Conservation (phyloP, 768 basidiomycete genomes). For the Strobilomyces dryophilus region DNA sequence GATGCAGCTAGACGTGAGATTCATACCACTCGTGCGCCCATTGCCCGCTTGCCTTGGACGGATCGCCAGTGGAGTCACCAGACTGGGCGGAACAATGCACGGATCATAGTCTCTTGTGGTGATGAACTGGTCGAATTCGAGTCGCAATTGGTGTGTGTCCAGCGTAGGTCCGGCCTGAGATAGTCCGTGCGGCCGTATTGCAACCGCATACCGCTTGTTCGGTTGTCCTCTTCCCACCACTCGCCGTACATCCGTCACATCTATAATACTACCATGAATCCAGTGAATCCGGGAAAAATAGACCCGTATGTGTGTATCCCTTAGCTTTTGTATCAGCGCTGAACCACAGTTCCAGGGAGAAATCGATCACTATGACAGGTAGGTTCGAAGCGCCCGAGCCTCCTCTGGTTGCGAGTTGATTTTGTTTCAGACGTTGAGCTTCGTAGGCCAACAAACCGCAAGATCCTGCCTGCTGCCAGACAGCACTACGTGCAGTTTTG, state of each 20-base stretch:
- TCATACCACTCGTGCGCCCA: no score
- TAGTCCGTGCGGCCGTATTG: not conserved
- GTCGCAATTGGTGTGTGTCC: no score
- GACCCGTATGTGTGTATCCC: not conserved
- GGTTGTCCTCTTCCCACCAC: not conserved
- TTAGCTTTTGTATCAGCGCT: not conserved
- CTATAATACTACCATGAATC: not conserved
- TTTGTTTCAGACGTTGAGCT: constrained; percentile 1
- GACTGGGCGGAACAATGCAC: no score
- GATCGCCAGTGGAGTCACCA: no score
- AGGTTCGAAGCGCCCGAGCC: not conserved
- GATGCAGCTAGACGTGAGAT: no score
- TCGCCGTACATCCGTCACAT: not conserved
- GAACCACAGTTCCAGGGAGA: not conserved
- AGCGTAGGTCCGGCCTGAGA: no score
- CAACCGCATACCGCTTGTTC: not conserved
- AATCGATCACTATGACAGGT: no score
- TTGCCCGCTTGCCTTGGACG: no score
- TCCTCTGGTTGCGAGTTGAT: no score
- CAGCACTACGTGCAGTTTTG: no score
- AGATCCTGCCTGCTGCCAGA: not conserved
- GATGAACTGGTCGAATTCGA: no score
- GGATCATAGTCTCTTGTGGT: no score
- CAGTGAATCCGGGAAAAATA: not conserved
- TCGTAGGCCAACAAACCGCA: not conserved